Base-by-base conservation (phyloP, 805 yeast species). In the Schwanniomyces sp. region DNA sequence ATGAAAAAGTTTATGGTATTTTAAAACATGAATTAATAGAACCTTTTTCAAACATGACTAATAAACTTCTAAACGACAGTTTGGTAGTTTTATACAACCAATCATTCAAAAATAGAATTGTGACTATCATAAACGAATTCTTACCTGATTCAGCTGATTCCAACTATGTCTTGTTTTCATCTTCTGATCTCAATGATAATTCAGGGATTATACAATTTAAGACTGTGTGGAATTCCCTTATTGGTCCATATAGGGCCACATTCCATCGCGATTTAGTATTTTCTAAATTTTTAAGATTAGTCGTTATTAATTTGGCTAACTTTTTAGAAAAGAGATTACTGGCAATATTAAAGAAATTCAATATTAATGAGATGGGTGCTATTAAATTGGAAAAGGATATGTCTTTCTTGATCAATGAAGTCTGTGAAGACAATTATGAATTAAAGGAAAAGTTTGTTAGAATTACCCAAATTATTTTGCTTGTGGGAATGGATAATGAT, bases 311-410 rank as follows among this genome's bases (percentile, higher is more conserved):
- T 39, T 58, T 88, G 24, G 82, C 90, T 1, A 69, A 69, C 17
- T 55, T 78, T 14, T 57, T 90, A 3, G 96, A 89, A 58, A 76
- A 79, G 51, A 84, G 84, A 55, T 70, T 92, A 26, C 80, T 92
- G 82, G 54, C 74, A 3, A 72, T 88, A 40, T 80, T 85, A 41
- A 79, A 81, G 44, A 82, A 80, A 53, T 70, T 62, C 52, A 63
- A 60, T 43, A 81, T 90, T 50, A 91, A 88, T 59, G 95, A 88
- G 55, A 67, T 88, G 36, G 98, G 97, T 1, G 84, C 95, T 0
- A 76, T 90, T 16, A 86, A 84, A 53, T 70, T 94, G 43, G 98
- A 94, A 53, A 81, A 88, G 49, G 96, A 91, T 60, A 69, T 91
- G 18, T 81, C 91, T 41, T 74, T 80, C 25, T 76, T 92, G 29